phyloP scores from a whole-genome alignment of 768 basidiomycete genomes.

The Galerina sulciceps region DNA sequence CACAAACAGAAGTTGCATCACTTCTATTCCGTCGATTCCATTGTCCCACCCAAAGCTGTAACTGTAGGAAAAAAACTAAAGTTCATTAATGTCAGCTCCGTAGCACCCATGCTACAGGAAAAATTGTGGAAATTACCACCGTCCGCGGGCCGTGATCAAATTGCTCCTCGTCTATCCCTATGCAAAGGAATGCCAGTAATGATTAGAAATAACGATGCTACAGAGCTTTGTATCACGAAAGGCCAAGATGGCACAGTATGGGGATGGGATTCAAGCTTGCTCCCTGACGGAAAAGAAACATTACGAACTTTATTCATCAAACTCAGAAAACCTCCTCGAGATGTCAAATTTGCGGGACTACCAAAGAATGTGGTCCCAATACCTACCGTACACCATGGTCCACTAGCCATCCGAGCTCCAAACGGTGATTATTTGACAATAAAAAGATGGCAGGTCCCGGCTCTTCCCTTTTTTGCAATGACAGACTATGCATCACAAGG shows the following conservation, averaged over 20 bases:
- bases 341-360: constrained; percentile 3
- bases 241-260: constrained; percentile 27
- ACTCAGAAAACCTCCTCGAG: neutral
- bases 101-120: neutral
- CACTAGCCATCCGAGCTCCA: constrained; percentile 16
- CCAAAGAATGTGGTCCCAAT: constrained; percentile 36
- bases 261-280: neutral
- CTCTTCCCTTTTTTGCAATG: constrained; percentile 34
- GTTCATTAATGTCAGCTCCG: neutral
- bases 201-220: constrained; percentile 34
- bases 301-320: neutral
- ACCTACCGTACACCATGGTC: neutral
- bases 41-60: neutral
- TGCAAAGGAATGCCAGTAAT: constrained; percentile 39
- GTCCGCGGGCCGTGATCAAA: constrained; percentile 2
- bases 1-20: constrained; percentile 18
- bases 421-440: constrained; percentile 20
- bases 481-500: constrained; percentile 38
- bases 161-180: constrained; percentile 27
- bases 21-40: constrained; percentile 33
- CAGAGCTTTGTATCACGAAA: constrained; percentile 34
- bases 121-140: neutral
- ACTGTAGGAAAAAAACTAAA: neutral
- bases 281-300: neutral
- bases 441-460: constrained; percentile 21